Evolutionary conservation across 2,329 filamentous ascomycete species (phyloP).

Genomic region (Cytospora schulzeri): DNA sequence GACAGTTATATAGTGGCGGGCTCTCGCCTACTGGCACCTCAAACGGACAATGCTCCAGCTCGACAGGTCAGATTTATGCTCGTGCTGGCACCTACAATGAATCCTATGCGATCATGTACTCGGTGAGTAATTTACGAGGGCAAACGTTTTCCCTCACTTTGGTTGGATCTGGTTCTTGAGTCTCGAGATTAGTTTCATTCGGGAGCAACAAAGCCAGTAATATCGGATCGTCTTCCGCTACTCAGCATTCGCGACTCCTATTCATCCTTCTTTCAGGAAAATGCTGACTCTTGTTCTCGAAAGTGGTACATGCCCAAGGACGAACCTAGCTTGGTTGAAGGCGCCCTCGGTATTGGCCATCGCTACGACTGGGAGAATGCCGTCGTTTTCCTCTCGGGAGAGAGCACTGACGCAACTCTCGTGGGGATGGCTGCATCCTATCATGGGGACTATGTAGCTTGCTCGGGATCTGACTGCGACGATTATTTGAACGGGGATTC

Average conservation of each 20-base stretch:
- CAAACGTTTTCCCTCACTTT: too few species aligned
- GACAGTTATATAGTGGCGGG: constrained; percentile 36
- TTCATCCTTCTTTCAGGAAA: not conserved
- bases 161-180: too few species aligned
- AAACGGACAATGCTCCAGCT: constrained; percentile 38
- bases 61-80: constrained; percentile 43
- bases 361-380: constrained; percentile 46
- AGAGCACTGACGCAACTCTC: constrained; percentile 36
- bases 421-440: constrained; percentile 42
- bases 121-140: constrained; percentile 29
- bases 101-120: constrained; percentile 44
- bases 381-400: constrained; percentile 37
- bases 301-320: constrained; percentile 50
- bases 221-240: too few species aligned
- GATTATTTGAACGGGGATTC: constrained; percentile 30
- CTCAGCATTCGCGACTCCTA: too few species aligned
- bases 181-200: too few species aligned
- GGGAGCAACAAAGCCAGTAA: too few species aligned
- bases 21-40: constrained; percentile 37
- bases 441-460: constrained; percentile 40
- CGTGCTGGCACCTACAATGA: constrained; percentile 35
- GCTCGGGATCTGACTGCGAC: constrained; percentile 26
- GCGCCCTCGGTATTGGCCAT: constrained; percentile 36
- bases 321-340: constrained; percentile 34
- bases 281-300: not conserved